phyloP scores from a whole-genome alignment of 2,329 filamentous ascomycete genomes.

The Pseudocercospora cruenta region DNA sequence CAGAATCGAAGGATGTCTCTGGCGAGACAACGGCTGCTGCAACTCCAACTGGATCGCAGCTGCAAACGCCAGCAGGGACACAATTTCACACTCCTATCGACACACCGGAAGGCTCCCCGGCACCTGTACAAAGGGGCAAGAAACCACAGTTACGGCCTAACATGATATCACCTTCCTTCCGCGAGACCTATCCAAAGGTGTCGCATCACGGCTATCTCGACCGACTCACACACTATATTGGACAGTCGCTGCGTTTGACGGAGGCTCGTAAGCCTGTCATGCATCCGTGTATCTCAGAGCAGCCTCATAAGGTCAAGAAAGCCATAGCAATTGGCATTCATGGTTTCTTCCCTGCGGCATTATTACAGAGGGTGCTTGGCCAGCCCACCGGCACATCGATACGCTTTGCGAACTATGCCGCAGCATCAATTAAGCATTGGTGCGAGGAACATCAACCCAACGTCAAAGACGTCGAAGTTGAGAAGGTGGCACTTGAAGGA shows the following conservation, averaged over 20 bases:
- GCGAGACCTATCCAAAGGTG: conserved; percentile 63
- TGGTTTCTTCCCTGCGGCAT: conserved; percentile 85
- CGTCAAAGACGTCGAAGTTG: conserved; percentile 78
- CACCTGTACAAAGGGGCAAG: conserved; percentile 34
- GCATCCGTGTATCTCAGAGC: conserved; percentile 71
- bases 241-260: conserved; percentile 39
- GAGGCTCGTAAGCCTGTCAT: conserved; percentile 57
- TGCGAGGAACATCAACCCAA: conserved; percentile 62
- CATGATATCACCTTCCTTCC: conserved; percentile 70
- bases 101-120: conserved; percentile 28
- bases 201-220: conserved; percentile 52
- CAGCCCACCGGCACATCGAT: conserved; percentile 95
- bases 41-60: conserved; percentile 28
- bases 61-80: conserved; percentile 28
- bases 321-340: conserved; percentile 94
- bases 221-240: conserved; percentile 42
- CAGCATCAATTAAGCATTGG: conserved; percentile 82
- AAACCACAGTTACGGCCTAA: conserved; percentile 54
- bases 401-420: conserved; percentile 85
- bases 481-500: conserved; percentile 91
- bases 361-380: conserved; percentile 87
- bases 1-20: conserved; percentile 28
- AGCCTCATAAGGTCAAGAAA: conserved; percentile 72
- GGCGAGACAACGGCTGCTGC: conserved; percentile 28
- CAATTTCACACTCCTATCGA: conserved; percentile 27